Percentiles rank a stretch among this genome's conserved stretches.
These are phyloP conservation scores for Globisporangium heterothallicum DNA, from an alignment of 352 stramenopile genomes.

Conservation along the genomic window DNA sequence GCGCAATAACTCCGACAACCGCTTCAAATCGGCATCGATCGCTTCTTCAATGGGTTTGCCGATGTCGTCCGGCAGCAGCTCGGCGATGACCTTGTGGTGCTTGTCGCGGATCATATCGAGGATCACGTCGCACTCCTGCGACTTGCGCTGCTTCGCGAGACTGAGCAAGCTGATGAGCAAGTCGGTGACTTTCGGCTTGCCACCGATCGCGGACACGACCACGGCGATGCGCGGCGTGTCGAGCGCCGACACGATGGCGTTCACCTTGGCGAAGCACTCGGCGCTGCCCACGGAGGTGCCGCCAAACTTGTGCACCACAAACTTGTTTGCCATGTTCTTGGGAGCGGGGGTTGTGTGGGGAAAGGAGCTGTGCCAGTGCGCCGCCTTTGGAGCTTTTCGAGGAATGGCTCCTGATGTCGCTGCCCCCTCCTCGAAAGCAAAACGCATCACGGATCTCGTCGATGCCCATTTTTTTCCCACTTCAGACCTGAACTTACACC, in stretches of 20 bases:
- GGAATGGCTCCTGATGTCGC: constrained; percentile 6
- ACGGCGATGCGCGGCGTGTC: constrained; percentile 57
- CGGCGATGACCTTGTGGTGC: constrained; percentile 64
- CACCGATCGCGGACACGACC: constrained; percentile 94
- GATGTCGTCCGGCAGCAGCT: constrained; percentile 44
- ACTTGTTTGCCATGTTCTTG: constrained; percentile 30
- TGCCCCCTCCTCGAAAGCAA: not conserved
- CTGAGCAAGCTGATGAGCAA: constrained; percentile 90
- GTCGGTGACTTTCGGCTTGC: constrained; percentile 95
- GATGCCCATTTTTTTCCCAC: constrained; percentile 9
- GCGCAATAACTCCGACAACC: constrained; percentile 71
- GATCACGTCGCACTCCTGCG: constrained; percentile 56
- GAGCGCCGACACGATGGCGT: constrained; percentile 56
- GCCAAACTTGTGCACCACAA: constrained; percentile 97
- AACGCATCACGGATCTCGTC: not conserved
- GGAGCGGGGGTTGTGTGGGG: not conserved
- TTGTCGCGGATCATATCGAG: constrained; percentile 76
- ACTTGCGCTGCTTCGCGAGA: constrained; percentile 82
- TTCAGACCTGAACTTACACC: constrained; percentile 8
- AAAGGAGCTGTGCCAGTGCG: not conserved
- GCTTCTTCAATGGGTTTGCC: constrained; percentile 47
- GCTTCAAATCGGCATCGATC: constrained; percentile 62
- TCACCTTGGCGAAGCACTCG: constrained; percentile 86
- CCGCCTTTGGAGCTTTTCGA: constrained; percentile 5
- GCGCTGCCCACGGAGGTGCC: constrained; percentile 93